phyloP scores from a whole-genome alignment of 192 early-diverging fungal genomes.

The Coemansia sp. region DNA sequence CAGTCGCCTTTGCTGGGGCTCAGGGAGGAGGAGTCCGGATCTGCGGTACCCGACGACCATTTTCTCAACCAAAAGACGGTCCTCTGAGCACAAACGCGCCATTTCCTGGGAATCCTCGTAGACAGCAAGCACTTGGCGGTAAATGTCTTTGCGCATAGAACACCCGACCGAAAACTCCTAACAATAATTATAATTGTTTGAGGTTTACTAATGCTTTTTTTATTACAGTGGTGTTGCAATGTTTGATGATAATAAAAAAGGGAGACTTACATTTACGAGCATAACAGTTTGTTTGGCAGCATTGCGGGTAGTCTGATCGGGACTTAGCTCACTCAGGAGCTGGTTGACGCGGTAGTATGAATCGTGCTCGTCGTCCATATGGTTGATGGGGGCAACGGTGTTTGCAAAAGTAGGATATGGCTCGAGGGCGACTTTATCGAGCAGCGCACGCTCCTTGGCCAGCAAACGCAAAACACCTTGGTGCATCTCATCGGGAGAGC shows the following conservation, averaged over 20 bases:
- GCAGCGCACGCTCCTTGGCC: neutral
- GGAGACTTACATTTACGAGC: conserved; percentile 16
- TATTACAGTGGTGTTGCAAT: too few species aligned
- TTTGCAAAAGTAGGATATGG: conserved; percentile 2
- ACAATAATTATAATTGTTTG: neutral
- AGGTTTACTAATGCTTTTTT: too few species aligned
- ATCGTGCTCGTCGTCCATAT: neutral
- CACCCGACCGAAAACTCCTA: conserved; percentile 1
- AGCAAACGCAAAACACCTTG: neutral
- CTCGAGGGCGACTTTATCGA: neutral
- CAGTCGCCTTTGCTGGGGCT: conserved; percentile 56
- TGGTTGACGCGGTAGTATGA: neutral
- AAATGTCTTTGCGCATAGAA: conserved; percentile 57
- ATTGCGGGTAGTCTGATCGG: conserved; percentile 56
- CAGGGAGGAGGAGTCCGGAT: conserved; percentile 61
- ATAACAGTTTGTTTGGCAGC: conserved; percentile 58
- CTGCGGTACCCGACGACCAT: conserved; percentile 58
- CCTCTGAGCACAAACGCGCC: conserved; percentile 51
- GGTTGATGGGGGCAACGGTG: neutral
- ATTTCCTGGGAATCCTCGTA: conserved; percentile 34
- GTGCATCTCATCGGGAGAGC: neutral
- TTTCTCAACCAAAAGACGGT: conserved; percentile 58
- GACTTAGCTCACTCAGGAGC: conserved; percentile 19
- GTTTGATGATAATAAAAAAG: neutral
- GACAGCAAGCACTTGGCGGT: conserved; percentile 41